These are phyloP conservation scores for Moniliella sp. DNA, from an alignment of 1,284 basidiomycete genomes.

Conservation along the genomic window DNA sequence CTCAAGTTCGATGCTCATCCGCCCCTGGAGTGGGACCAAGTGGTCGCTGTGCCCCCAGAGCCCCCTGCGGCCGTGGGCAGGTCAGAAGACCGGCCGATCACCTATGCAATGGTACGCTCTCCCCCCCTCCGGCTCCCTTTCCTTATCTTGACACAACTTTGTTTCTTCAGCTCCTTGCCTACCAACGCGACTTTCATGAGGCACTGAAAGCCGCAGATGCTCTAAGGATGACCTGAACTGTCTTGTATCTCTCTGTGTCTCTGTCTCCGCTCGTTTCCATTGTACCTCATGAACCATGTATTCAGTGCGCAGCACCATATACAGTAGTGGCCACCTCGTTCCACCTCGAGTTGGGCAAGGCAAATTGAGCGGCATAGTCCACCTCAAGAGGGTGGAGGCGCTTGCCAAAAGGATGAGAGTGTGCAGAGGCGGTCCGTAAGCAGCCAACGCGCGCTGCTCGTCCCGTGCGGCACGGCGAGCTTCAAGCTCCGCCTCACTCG, in stretches of 20 bases:
- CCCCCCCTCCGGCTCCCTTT: too few relatives aligned
- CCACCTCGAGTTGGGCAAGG: conserved; percentile 45
- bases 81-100: neutral
- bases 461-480: conserved; percentile 13
- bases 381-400: conserved; percentile 77
- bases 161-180: too few relatives aligned
- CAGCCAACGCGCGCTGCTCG: conserved; percentile 18
- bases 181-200: too few relatives aligned
- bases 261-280: too few relatives aligned
- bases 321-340: conserved; percentile 40
- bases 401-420: conserved; percentile 70
- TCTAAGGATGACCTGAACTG: too few relatives aligned
- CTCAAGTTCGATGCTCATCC: too few relatives aligned
- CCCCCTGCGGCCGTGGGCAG: neutral
- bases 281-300: too few relatives aligned
- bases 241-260: too few relatives aligned
- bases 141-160: too few relatives aligned
- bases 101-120: neutral
- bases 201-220: too few relatives aligned
- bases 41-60: neutral
- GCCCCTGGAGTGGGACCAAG: neutral
- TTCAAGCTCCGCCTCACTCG: conserved; percentile 21
- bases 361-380: conserved; percentile 63
- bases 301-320: too few relatives aligned
- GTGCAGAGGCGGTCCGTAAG: conserved; percentile 70